Evolutionary conservation across 495 filamentous ascomycete genomes (phyloP).

Genomic region (Lineolata rhizophorae): DNA sequence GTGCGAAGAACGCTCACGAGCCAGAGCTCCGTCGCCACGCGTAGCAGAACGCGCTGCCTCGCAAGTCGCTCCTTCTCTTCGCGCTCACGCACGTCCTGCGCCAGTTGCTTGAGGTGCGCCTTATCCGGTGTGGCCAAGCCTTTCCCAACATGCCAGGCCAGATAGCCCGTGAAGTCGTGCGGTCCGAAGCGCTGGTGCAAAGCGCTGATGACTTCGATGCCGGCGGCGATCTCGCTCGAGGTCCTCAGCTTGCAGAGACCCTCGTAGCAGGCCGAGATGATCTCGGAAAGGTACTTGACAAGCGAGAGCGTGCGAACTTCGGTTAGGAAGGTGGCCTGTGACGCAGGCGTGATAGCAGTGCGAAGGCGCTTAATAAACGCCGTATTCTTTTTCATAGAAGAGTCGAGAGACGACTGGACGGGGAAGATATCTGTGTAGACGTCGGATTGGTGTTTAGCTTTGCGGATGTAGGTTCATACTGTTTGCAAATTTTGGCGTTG

Average conservation of each 20-base stretch:
- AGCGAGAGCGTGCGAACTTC: slow-evolving; percentile 84
- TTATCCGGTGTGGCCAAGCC: slow-evolving; percentile 86
- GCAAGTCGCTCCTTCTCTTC: slow-evolving; percentile 87
- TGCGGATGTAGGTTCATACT: slow-evolving; percentile 11
- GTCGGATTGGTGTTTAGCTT: too few species aligned
- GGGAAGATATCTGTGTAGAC: slow-evolving; percentile 74
- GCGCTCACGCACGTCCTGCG: slow-evolving; percentile 65
- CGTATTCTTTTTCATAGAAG: slow-evolving; percentile 96
- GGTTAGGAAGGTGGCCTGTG: slow-evolving; percentile 62
- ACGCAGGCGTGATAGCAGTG: slow-evolving; percentile 62
- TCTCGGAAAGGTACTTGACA: slow-evolving; percentile 93
- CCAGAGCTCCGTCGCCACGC: slow-evolving; percentile 91
- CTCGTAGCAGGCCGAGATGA: slow-evolving; percentile 95
- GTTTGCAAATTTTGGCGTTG: neutral
- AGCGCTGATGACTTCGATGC: slow-evolving; percentile 80
- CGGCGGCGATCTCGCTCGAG: slow-evolving; percentile 71
- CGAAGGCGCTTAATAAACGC: slow-evolving; percentile 95
- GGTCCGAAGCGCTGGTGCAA: slow-evolving; percentile 93
- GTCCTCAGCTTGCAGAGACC: slow-evolving; percentile 81
- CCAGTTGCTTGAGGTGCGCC: slow-evolving; percentile 53
- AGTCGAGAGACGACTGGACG: slow-evolving; percentile 66
- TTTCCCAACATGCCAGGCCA: slow-evolving; percentile 84
- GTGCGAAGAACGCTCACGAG: slow-evolving; percentile 72
- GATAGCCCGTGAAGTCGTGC: slow-evolving; percentile 67
- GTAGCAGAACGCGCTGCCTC: slow-evolving; percentile 66